A percentile compares a stretch with the other conserved stretches of the same genome.
phyloP scores from a whole-genome alignment of 768 basidiomycete species.

The Glaciozyma martinii region DNA sequence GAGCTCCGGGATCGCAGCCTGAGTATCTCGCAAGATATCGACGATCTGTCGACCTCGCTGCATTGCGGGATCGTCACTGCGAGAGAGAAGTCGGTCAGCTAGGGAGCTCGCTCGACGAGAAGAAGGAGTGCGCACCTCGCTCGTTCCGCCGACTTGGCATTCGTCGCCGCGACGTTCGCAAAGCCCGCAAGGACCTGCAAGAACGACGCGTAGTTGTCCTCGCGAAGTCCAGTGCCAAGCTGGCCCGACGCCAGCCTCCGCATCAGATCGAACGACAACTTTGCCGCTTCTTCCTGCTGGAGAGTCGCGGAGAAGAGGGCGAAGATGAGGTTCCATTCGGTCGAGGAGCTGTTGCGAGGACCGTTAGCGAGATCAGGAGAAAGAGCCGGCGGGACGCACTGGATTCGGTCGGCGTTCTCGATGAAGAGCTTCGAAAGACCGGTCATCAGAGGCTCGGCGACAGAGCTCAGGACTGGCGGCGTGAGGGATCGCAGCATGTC shows the following conservation, averaged over 20 bases:
- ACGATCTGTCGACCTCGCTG: conserved; percentile 74
- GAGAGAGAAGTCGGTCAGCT: not conserved
- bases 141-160: conserved; percentile 13
- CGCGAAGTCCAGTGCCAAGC: conserved; percentile 51
- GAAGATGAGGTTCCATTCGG: conserved; percentile 91
- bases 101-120: not conserved
- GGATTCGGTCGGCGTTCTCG: conserved; percentile 62
- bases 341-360: conserved; percentile 56
- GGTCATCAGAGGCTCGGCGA: conserved; percentile 79
- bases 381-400: conserved; percentile 41
- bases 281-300: conserved; percentile 75
- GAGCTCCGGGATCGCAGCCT: conserved; percentile 56
- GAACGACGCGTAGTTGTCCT: conserved; percentile 72
- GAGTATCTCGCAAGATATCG: conserved; percentile 66
- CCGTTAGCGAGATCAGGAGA: not conserved
- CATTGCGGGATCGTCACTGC: conserved; percentile 52
- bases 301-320: conserved; percentile 77
- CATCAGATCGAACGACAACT: conserved; percentile 73
- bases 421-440: conserved; percentile 73
- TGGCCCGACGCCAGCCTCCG: conserved; percentile 56
- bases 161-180: conserved; percentile 58
- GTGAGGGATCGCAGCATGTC: conserved; percentile 80
- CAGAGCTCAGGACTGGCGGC: conserved; percentile 61
- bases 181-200: conserved; percentile 78
- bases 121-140: conserved; percentile 7